Percentiles rank a stretch among this genome's conserved stretches.
Conservation (phyloP, 2,329 filamentous ascomycete genomes). For the Leptosphaerulina australis region DNA sequence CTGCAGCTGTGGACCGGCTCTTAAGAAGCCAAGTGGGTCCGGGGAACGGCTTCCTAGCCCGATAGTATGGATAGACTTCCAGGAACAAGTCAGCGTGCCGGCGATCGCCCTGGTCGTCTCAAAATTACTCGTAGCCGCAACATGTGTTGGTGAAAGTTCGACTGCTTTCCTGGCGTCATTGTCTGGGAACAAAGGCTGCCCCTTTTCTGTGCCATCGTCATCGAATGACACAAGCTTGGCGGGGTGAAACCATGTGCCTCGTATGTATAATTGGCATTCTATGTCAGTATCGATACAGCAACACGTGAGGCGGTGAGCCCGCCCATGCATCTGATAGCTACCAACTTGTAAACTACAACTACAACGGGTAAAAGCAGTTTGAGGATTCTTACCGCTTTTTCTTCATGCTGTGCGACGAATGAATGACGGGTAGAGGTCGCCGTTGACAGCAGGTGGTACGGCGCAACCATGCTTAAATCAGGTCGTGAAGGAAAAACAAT, state of each 20-base stretch:
- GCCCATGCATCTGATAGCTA: slow-evolving; percentile 30
- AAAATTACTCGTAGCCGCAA: slow-evolving; percentile 38
- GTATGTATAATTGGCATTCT: slow-evolving; percentile 22
- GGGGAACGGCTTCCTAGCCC: slow-evolving; percentile 46
- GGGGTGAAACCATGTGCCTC: slow-evolving; percentile 14
- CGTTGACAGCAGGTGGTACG: slow-evolving; percentile 29
- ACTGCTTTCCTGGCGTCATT: slow-evolving; percentile 32
- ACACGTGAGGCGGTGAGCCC: slow-evolving; percentile 36
- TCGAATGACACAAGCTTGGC: slow-evolving; percentile 27
- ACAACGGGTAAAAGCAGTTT: slow-evolving; percentile 35
- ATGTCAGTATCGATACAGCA: slow-evolving; percentile 24
- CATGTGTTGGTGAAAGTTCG: slow-evolving; percentile 27
- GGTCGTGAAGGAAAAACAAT: slow-evolving; percentile 26
- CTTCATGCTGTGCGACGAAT: slow-evolving; percentile 28
- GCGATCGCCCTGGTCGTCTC: slow-evolving; percentile 37
- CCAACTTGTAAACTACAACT: slow-evolving; percentile 34
- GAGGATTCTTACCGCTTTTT: slow-evolving; percentile 46
- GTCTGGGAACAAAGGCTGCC: slow-evolving; percentile 24
- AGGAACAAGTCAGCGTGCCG: slow-evolving; percentile 43
- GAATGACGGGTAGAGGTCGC: slow-evolving; percentile 20
- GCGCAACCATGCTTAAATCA: slow-evolving; percentile 24
- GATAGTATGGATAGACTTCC: slow-evolving; percentile 41
- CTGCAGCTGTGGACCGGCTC: slow-evolving; percentile 29
- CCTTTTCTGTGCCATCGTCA: slow-evolving; percentile 38
- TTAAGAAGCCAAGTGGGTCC: slow-evolving; percentile 39